Evolutionary conservation across 768 basidiomycete genomes (phyloP).

Genomic region (Hebeloma cylindrosporum): DNA sequence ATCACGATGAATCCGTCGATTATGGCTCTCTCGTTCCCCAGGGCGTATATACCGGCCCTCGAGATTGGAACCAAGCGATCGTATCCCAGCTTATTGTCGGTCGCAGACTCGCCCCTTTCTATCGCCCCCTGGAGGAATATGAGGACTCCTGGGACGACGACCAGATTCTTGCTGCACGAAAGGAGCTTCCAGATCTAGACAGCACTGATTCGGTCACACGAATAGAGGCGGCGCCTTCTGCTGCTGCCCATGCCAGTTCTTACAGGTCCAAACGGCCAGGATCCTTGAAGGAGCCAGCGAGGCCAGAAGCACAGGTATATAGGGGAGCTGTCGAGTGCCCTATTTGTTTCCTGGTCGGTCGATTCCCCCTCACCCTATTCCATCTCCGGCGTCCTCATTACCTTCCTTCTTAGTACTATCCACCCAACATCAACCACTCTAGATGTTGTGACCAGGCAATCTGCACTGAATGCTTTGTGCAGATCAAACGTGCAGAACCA

Average conservation of each 20-base stretch:
- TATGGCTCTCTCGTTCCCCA: slow-evolving; percentile 79
- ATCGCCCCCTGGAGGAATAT: slow-evolving; percentile 93
- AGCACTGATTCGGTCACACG: slow-evolving; percentile 45
- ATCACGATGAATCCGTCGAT: slow-evolving; percentile 84
- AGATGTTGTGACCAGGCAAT: slow-evolving; percentile 98
- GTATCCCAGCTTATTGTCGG: slow-evolving; percentile 88
- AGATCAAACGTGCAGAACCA: slow-evolving; percentile 96
- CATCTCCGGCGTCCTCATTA: slow-evolving; percentile 27
- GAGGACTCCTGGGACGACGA: slow-evolving; percentile 88
- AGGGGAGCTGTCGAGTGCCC: slow-evolving; percentile 90
- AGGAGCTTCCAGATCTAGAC: slow-evolving; percentile 59
- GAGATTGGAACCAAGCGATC: slow-evolving; percentile 87
- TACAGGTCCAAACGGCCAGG: slow-evolving; percentile 55
- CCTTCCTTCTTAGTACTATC: slow-evolving; percentile 76
- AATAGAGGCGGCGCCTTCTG: slow-evolving; percentile 39
- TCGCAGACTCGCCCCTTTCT: slow-evolving; percentile 91
- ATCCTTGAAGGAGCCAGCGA: slow-evolving; percentile 61
- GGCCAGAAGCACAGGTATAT: slow-evolving; percentile 81
- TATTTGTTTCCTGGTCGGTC: slow-evolving; percentile 91
- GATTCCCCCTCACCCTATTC: slow-evolving; percentile 17
- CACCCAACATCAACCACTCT: slow-evolving; percentile 94
- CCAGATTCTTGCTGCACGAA: slow-evolving; percentile 79
- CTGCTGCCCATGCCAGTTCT: slow-evolving; percentile 29
- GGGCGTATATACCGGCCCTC: slow-evolving; percentile 79
- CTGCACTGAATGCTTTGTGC: slow-evolving; percentile 98